phyloP scores from a whole-genome alignment of 352 stramenopile genomes.

The Thalassiosira hispida region DNA sequence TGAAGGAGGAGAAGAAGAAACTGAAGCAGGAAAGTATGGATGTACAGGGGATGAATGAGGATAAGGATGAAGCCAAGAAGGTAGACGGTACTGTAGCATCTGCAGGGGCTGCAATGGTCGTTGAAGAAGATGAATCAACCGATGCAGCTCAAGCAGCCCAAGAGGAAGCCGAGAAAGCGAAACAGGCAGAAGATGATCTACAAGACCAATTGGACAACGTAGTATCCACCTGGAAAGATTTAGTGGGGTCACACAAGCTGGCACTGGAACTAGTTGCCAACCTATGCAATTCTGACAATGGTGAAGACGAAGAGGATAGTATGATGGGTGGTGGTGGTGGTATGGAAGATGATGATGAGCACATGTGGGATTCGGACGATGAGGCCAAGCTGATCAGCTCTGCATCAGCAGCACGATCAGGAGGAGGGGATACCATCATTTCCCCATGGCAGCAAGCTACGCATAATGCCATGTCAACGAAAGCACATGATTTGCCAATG shows the following conservation, averaged over 20 bases:
- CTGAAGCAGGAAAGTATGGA: conserved; percentile 21
- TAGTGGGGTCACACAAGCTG: conserved; percentile 58
- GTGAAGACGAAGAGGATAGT: conserved; percentile 27
- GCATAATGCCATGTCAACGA: conserved; percentile 20
- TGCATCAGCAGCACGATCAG: neutral
- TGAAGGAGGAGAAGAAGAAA: conserved; percentile 34
- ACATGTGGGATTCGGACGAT: conserved; percentile 58
- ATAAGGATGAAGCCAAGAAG: conserved; percentile 7
- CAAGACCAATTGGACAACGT: conserved; percentile 59
- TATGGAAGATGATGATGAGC: conserved; percentile 37
- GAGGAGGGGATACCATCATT: neutral
- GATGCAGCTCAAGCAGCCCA: conserved; percentile 30
- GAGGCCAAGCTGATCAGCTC: conserved; percentile 32
- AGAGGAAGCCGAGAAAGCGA: conserved; percentile 26
- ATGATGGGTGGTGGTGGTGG: conserved; percentile 23
- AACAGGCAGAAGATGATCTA: conserved; percentile 46
- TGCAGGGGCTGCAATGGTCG: conserved; percentile 7
- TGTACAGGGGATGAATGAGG: conserved; percentile 13
- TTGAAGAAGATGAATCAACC: conserved; percentile 32
- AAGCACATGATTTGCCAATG: conserved; percentile 10
- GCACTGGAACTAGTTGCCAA: conserved; percentile 72
- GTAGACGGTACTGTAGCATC: neutral
- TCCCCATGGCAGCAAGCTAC: conserved; percentile 17
- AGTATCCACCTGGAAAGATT: conserved; percentile 50
- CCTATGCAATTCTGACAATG: conserved; percentile 16